These are phyloP conservation scores for Rhizopogon rudus DNA, from an alignment of 768 basidiomycete species.

Conservation along the genomic window DNA sequence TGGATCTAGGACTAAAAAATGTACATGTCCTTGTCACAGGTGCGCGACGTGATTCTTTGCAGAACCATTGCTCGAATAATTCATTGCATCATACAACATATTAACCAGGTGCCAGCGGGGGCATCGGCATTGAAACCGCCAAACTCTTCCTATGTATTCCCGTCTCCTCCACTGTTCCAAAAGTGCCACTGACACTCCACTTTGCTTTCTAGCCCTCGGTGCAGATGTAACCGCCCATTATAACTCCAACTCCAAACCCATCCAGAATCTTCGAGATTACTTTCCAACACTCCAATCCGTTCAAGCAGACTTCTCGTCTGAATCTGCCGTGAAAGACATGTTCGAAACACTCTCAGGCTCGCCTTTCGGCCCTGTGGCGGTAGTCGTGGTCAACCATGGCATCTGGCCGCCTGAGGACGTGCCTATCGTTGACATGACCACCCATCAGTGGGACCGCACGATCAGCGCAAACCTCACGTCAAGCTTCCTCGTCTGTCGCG, in stretches of 20 bases:
- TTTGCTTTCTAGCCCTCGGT: constrained; percentile 48
- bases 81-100: not conserved
- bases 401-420: constrained; percentile 42
- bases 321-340: constrained; percentile 45
- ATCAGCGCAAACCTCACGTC: constrained; percentile 63
- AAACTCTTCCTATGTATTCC: constrained; percentile 50
- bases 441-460: constrained; percentile 60
- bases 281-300: constrained; percentile 32
- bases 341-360: constrained; percentile 36
- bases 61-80: not conserved
- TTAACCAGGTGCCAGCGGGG: constrained; percentile 61
- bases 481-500: constrained; percentile 59
- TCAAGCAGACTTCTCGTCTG: constrained; percentile 55
- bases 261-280: constrained; percentile 35
- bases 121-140: constrained; percentile 66
- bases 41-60: constrained; percentile 12
- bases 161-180: not conserved
- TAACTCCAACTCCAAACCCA: constrained; percentile 42
- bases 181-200: not conserved
- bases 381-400: constrained; percentile 62
- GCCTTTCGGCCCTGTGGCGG: constrained; percentile 46
- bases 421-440: constrained; percentile 51
- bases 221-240: constrained; percentile 72
- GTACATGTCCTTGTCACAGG: constrained; percentile 74
- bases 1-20: constrained; percentile 55